A percentile compares a stretch with the other conserved stretches of the same genome.
Evolutionary conservation across 2,329 filamentous ascomycete genomes (phyloP).

Genomic region (Penicillium sp.): DNA sequence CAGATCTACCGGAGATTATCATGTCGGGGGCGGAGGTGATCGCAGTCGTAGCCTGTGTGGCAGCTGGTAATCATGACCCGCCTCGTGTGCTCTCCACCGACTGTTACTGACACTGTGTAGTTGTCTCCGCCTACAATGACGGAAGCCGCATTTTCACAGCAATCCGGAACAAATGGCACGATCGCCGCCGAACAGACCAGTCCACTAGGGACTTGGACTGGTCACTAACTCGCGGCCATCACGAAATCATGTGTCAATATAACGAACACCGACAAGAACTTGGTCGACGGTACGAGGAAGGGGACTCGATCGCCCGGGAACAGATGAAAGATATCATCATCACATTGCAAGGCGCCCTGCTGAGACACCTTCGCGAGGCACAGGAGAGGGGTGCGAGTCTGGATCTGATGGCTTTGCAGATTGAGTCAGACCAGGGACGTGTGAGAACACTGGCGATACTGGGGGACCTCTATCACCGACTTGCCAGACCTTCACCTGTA

Average conservation of each 20-base stretch:
- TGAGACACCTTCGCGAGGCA: slow-evolving; percentile 35
- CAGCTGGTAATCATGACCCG: slow-evolving; percentile 18
- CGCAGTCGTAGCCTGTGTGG: slow-evolving; percentile 25
- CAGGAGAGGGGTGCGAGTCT: slow-evolving; percentile 32
- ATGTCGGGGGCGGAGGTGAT: slow-evolving; percentile 26
- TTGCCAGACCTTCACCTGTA: background rate
- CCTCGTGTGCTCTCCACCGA: background rate
- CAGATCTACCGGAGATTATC: background rate
- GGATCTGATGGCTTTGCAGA: slow-evolving; percentile 34
- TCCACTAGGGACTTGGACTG: slow-evolving; percentile 32
- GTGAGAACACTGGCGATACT: slow-evolving; percentile 37
- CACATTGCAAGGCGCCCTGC: slow-evolving; percentile 37
- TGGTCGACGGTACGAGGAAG: slow-evolving; percentile 36
- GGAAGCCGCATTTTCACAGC: slow-evolving; percentile 30
- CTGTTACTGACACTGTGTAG: slow-evolving; percentile 16
- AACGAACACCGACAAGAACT: slow-evolving; percentile 35
- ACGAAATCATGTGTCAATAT: slow-evolving; percentile 40
- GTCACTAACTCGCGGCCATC: slow-evolving; percentile 37
- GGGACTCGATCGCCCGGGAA: slow-evolving; percentile 40
- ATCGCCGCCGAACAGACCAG: slow-evolving; percentile 21
- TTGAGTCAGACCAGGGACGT: slow-evolving; percentile 40
- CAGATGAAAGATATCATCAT: slow-evolving; percentile 44
- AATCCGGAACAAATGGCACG: slow-evolving; percentile 27
- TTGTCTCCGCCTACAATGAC: slow-evolving; percentile 35
- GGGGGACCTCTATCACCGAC: slow-evolving; percentile 36